Percentiles rank a stretch among this genome's conserved stretches.
phyloP scores from a whole-genome alignment of 2,329 filamentous ascomycete species.

The Scleromitrula shiraiana region DNA sequence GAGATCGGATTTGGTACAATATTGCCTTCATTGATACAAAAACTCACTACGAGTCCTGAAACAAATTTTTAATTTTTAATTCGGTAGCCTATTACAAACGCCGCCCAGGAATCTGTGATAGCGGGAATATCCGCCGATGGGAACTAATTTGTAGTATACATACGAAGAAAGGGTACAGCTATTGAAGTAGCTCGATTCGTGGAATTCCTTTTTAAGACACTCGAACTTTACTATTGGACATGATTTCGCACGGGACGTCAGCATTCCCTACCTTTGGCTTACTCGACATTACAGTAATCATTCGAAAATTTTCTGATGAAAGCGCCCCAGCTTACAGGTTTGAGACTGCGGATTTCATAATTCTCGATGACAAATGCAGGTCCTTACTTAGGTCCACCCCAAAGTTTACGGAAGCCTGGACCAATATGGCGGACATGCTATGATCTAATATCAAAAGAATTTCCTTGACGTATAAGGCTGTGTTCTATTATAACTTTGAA shows the following conservation, averaged over 20 bases:
- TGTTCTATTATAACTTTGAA: too few relatives aligned
- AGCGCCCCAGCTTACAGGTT: constrained; percentile 6
- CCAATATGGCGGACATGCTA: not conserved
- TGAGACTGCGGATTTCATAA: constrained; percentile 3
- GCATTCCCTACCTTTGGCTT: not conserved
- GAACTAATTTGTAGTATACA: constrained; percentile 6
- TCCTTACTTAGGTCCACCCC: too few relatives aligned
- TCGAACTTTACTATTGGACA: not conserved
- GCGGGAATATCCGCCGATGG: constrained; percentile 7
- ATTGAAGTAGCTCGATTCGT: constrained; percentile 3
- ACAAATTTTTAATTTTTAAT: too few relatives aligned
- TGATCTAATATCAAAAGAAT: constrained; percentile 4
- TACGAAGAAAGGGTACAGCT: constrained; percentile 5
- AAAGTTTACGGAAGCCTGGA: not conserved
- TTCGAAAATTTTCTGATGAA: not conserved
- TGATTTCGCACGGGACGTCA: constrained; percentile 5
- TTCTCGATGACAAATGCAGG: constrained; percentile 4
- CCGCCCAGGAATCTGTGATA: constrained; percentile 6
- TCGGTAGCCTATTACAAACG: not conserved
- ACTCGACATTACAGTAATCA: constrained; percentile 3
- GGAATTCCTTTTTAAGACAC: constrained; percentile 3
- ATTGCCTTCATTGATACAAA: not conserved
- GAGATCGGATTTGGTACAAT: constrained; percentile 5
- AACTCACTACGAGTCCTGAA: not conserved
- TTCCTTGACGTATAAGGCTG: not conserved